Base-by-base conservation (phyloP, 257 asterid genomes). In the Asclepias syriaca region DNA sequence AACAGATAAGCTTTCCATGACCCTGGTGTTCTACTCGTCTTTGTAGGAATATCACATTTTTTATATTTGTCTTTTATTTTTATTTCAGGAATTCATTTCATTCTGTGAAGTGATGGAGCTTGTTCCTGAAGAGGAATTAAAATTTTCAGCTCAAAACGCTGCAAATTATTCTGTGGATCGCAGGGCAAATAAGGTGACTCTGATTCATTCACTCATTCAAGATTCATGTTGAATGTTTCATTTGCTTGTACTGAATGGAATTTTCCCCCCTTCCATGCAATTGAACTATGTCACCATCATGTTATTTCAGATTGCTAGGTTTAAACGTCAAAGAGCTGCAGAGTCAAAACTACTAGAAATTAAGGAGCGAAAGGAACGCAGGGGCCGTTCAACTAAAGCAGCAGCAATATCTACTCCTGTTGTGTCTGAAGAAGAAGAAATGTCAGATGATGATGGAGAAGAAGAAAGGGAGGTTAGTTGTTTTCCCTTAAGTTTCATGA, bases 361-460 rank as follows among this genome's bases (percentile, higher is more conserved):
- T 66, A 90, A 81, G 82, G 99, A 95, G 80, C 87, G 91, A 69
- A 95, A 85, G 75, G 99, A 95, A 75, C 89, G 99, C 6, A 93
- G 98, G 70, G 96, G 96, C 63, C 96, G 96, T 69, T 95, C 99
- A 58, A 88, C 96, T 74, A 95, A 85, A 86, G 99, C 99, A 37
- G 80, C 98, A 70, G 96, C 98, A 18, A 74, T 90, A 81, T 90
- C 98, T 39, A 84, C 91, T 78, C 97, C 96, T 46, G 82, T 85
- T 77, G 96, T 83, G 78, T 69, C 80, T 3, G 93, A 85, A 74
- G 96, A 90, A 72, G 97, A 92, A 51, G 97, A 92, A 75, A 55
- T 77, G 65, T 86, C 78, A 68, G 99, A 95, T 77, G 99, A 92
- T 69, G 98, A 90, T 63, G 98, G 99, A 73, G 98, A 95, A 79